Evolutionary conservation across 139 green algal genomes (phyloP).

Genomic region (Desmodesmus armatus): DNA sequence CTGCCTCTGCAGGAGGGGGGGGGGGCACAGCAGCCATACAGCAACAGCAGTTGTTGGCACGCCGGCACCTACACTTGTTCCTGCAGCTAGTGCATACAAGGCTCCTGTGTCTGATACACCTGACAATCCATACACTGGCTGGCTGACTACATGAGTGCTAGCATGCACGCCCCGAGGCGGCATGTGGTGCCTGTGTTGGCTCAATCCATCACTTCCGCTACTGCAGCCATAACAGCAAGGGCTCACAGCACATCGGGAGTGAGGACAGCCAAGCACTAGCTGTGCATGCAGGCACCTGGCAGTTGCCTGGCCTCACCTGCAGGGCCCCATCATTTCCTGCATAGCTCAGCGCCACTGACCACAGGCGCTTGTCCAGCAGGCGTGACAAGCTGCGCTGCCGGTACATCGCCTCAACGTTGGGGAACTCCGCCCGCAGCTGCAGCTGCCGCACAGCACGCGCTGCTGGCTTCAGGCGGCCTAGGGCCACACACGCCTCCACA

Average conservation of each 20-base stretch:
- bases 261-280: not conserved
- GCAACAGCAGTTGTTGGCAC: not conserved
- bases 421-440: conserved; percentile 59
- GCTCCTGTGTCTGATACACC: too few relatives aligned
- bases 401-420: conserved; percentile 63
- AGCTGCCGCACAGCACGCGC: conserved; percentile 53
- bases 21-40: not conserved
- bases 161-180: too few relatives aligned
- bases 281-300: not conserved
- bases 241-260: not conserved
- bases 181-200: too few relatives aligned
- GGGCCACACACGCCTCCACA: conserved; percentile 61
- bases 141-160: too few relatives aligned
- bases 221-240: not conserved
- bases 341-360: conserved; percentile 65
- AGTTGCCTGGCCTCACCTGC: too few relatives aligned
- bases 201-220: too few relatives aligned
- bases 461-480: conserved; percentile 68
- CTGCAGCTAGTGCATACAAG: too few relatives aligned
- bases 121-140: too few relatives aligned
- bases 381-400: conserved; percentile 56
- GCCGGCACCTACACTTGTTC: not conserved
- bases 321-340: conserved; percentile 60
- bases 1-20: conserved; percentile 11
- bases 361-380: conserved; percentile 65